These are phyloP conservation scores for Iris macrosiphon DNA, from an alignment of 106 monocot species.

Conservation along the genomic window DNA sequence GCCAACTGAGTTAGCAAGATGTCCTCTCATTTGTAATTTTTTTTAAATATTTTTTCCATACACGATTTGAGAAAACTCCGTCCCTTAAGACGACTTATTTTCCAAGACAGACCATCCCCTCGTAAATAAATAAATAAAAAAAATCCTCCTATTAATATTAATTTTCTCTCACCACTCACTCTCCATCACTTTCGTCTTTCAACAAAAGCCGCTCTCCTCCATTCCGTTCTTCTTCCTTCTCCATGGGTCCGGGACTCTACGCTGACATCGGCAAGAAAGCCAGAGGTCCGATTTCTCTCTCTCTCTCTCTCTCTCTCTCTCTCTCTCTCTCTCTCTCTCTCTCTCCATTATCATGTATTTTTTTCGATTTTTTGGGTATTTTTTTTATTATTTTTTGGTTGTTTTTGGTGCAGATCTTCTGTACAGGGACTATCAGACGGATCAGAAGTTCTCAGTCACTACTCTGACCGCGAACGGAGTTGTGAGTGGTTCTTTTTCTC, in stretches of 20 bases:
- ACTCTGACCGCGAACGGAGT: constrained; percentile 65
- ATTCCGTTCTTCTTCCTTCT: background rate
- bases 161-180: no score
- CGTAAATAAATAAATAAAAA: no score
- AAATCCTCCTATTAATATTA: no score
- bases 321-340: background rate
- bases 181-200: no score
- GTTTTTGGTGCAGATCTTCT: constrained; percentile 54
- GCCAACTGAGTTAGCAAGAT: no score
- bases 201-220: no score
- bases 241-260: constrained; percentile 47
- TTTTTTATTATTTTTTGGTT: constrained; percentile 9
- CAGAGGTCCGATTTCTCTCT: constrained; percentile 24
- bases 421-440: constrained; percentile 66
- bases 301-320: background rate
- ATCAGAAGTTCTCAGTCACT: constrained; percentile 66
- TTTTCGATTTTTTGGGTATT: background rate
- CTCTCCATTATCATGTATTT: background rate
- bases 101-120: no score
- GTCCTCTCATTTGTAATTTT: no score
- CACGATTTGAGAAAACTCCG: no score
- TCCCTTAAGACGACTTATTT: no score
- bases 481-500: constrained; percentile 34
- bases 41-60: no score
- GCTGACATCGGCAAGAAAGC: constrained; percentile 45